Conservation (phyloP, 164 flowering plant genomes). For the Akebia trifoliata region DNA sequence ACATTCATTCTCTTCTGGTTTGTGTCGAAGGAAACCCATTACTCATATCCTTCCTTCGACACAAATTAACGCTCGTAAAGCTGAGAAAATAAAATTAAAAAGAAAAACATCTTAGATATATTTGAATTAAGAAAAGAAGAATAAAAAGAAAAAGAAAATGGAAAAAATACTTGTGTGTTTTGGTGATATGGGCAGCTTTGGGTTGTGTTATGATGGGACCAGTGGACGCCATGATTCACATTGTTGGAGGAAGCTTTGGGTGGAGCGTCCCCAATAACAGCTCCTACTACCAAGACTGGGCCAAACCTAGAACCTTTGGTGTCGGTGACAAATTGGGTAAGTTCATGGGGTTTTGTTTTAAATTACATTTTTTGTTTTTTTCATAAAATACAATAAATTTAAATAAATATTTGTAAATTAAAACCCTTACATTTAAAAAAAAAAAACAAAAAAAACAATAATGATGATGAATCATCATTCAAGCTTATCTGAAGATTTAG, state of each 20-base stretch:
- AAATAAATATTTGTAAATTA: too few species aligned
- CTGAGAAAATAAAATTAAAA: neutral
- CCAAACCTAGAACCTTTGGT: constrained; percentile 38
- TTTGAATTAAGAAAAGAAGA: neutral
- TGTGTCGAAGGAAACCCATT: constrained; percentile 5
- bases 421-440: too few species aligned
- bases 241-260: constrained; percentile 39
- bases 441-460: too few species aligned
- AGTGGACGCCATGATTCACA: constrained; percentile 24
- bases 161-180: constrained; percentile 7
- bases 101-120: too few species aligned
- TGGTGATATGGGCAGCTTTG: constrained; percentile 18
- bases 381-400: too few species aligned
- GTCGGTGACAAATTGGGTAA: constrained; percentile 37
- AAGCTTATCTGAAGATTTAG: too few species aligned
- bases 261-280: constrained; percentile 29
- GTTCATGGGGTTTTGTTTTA: too few species aligned
- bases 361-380: too few species aligned
- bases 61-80: neutral
- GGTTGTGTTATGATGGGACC: constrained; percentile 15
- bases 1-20: neutral
- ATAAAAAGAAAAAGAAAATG: neutral
- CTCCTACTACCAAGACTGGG: constrained; percentile 39
- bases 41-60: constrained; percentile 5
- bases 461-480: too few species aligned